A percentile compares a stretch with the other conserved stretches of the same genome.
Evolutionary conservation across 2,329 filamentous ascomycete genomes (phyloP).

Genomic region (Didymosphaeria variabile): DNA sequence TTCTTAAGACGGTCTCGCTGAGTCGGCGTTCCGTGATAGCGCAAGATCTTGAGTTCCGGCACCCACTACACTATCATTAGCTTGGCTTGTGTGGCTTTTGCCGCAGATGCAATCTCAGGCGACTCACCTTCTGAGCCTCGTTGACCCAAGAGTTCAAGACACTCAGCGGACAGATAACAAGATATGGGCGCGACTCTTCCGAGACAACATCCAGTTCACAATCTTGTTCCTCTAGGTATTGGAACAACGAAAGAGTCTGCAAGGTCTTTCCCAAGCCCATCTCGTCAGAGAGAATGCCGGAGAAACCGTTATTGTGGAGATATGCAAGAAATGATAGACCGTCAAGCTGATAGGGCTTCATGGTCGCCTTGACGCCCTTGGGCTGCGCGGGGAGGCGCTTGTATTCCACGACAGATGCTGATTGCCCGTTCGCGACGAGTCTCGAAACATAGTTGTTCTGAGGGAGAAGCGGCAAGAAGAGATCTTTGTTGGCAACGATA

Average conservation of each 20-base stretch:
- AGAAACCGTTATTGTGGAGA: constrained; percentile 98
- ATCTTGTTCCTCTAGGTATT: constrained; percentile 95
- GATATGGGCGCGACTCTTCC: constrained; percentile 82
- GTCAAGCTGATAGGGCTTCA: constrained; percentile 98
- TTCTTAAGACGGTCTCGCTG: constrained; percentile 77
- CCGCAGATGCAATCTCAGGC: neutral
- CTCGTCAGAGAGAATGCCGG: constrained; percentile 96
- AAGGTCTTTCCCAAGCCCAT: constrained; percentile 99
- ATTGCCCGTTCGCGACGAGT: constrained; percentile 37
- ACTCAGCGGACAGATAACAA: constrained; percentile 95
- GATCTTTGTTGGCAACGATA: constrained; percentile 55
- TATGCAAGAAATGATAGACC: constrained; percentile 99
- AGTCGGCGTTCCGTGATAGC: constrained; percentile 92
- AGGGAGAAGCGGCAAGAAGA: constrained; percentile 59
- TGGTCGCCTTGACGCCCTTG: constrained; percentile 56
- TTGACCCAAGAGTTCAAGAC: constrained; percentile 98
- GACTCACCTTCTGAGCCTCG: constrained; percentile 81
- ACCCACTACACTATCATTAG: constrained; percentile 72
- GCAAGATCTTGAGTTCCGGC: constrained; percentile 81
- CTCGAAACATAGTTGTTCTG: constrained; percentile 54
- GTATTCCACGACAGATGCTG: constrained; percentile 49
- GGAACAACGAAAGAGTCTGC: constrained; percentile 95
- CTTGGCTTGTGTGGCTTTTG: neutral
- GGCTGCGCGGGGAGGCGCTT: constrained; percentile 55
- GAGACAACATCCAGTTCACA: constrained; percentile 52